Base-by-base conservation (phyloP, 805 yeast species). In the Wickerhamiella vanderwaltii region DNA sequence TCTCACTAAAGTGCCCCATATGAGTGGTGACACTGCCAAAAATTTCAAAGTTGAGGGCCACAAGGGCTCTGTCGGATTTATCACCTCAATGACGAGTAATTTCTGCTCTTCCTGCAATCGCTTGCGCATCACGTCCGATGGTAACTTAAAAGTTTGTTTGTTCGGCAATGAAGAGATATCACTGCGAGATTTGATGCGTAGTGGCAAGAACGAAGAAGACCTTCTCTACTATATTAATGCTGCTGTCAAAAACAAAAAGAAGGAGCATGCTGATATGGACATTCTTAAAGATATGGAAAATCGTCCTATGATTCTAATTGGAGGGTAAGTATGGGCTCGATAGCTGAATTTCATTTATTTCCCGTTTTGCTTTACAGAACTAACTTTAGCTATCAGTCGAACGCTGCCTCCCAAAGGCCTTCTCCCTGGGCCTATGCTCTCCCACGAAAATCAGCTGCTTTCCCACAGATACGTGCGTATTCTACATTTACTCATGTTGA, bases 271-370 rank as follows among this genome's bases (percentile, higher is more conserved):
- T 2, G 76, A 71, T 2, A 48, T 71, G 39, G 72, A 65, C 24
- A 67, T 62, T 35, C 57, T 72, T 35, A 67, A 67, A 36, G 60
- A 61, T 23, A 51, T 63, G 58, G 66, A 70, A 31, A 72, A 72
- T 51, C 53, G 77, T 43, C 76, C 77, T 6, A 72, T 72, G 77
- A 69, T 72, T 30, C 51, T 72, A 46, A 72, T 72, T 43, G 77
- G 77, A 48, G 77, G 77, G 57, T 71, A 49, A 51, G 52, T 48
- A 39, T 23, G 19, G n/a, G 12, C 22, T 23, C n/a, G n/a, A n/a
- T n/a, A n/a, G n/a, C n/a, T n/a, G n/a, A n/a, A n/a, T n/a, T n/a
- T n/a, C n/a, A n/a, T n/a, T n/a, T n/a, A n/a, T n/a, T n/a, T n/a
- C n/a, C n/a, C n/a, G n/a, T n/a, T n/a, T n/a, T n/a, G n/a, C n/a